phyloP scores from a whole-genome alignment of 1,139 yeast species.

The Nakaseomyces sp. region DNA sequence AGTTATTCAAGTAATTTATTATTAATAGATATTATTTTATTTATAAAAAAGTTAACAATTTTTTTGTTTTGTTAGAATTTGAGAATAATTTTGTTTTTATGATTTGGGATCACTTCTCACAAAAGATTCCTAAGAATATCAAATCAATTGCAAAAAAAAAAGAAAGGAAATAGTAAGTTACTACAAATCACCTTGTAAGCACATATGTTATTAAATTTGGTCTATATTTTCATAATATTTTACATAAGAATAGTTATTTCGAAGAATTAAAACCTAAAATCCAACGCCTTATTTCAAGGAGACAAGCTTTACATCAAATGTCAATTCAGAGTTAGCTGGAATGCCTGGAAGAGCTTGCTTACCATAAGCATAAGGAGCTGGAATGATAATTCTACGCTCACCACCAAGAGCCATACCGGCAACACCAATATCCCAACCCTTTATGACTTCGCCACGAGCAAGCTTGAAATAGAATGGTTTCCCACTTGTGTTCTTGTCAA shows the following conservation, averaged over 20 bases:
- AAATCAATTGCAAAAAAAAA: neutral
- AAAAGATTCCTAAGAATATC: neutral
- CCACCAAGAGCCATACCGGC: slow-evolving; percentile 99
- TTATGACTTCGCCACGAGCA: slow-evolving; percentile 97
- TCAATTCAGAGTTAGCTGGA: slow-evolving; percentile 92
- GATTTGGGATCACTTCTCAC: neutral
- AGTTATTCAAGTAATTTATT: too few species aligned
- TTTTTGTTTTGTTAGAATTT: neutral
- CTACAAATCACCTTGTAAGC: too few species aligned
- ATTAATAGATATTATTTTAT: too few species aligned
- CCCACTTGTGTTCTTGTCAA: slow-evolving; percentile 95
- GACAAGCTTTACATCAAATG: slow-evolving; percentile 91
- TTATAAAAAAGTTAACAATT: neutral
- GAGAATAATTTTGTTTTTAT: neutral
- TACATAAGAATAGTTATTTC: neutral
- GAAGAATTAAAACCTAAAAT: neutral
- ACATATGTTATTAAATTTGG: too few species aligned
- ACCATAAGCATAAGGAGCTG: slow-evolving; percentile 95
- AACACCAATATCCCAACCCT: slow-evolving; percentile 97
- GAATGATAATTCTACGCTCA: slow-evolving; percentile 95
- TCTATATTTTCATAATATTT: neutral
- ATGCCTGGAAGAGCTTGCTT: slow-evolving; percentile 90
- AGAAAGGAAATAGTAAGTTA: neutral
- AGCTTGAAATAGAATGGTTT: slow-evolving; percentile 86
- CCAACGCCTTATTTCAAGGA: slow-evolving; percentile 55